These are phyloP conservation scores for Sarocladium kiliense DNA, from an alignment of 2,329 filamentous ascomycete genomes.

Conservation along the genomic window DNA sequence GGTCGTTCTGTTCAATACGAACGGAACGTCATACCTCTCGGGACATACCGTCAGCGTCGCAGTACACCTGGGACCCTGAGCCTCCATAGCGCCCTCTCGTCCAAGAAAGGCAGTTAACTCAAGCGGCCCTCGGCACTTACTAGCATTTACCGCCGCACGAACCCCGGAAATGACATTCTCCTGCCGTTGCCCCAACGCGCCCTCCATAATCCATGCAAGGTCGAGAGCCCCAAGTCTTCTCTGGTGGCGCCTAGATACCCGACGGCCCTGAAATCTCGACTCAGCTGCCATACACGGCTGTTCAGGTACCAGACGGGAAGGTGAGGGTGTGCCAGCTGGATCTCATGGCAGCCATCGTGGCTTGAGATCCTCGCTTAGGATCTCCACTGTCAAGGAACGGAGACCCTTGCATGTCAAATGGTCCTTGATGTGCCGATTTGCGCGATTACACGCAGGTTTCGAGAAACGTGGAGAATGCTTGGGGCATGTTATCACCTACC, in stretches of 20 bases:
- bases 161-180: conserved; percentile 1
- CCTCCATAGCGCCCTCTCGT: neutral
- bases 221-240: neutral
- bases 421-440: neutral
- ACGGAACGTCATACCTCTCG: conserved; percentile 1
- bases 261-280: neutral
- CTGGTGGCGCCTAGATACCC: neutral
- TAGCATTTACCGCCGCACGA: neutral
- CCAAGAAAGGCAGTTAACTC: neutral
- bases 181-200: neutral
- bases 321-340: neutral
- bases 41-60: conserved; percentile 3
- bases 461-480: neutral
- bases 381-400: neutral
- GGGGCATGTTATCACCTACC: neutral
- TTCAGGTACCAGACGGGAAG: conserved; percentile 6
- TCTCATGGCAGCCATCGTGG: neutral
- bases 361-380: neutral
- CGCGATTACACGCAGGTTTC: neutral
- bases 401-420: neutral
- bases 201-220: neutral
- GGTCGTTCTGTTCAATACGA: neutral
- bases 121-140: conserved; percentile 1
- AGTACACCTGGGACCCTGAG: neutral
- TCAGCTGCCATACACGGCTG: neutral